phyloP scores from a whole-genome alignment of 352 stramenopile genomes.

The Phytophthora tubulina region DNA sequence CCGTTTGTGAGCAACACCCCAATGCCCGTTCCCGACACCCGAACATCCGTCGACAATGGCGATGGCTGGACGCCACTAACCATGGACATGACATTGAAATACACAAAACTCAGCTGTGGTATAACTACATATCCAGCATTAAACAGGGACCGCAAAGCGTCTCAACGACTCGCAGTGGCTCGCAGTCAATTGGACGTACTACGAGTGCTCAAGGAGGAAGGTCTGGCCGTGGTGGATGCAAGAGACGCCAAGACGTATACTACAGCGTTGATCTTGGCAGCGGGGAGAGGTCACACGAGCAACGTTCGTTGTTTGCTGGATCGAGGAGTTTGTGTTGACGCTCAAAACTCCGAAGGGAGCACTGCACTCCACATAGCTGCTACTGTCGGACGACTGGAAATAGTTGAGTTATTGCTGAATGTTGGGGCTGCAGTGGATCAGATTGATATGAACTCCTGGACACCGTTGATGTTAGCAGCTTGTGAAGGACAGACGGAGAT shows the following conservation, averaged over 20 bases:
- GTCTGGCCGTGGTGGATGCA: slow-evolving; percentile 20
- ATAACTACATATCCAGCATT: not conserved
- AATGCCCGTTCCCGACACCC: slow-evolving; percentile 4
- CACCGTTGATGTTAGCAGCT: slow-evolving; percentile 38
- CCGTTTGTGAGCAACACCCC: not conserved
- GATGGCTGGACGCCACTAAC: slow-evolving; percentile 41
- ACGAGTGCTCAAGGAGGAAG: slow-evolving; percentile 41
- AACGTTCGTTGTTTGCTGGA: slow-evolving; percentile 40
- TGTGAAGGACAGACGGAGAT: slow-evolving; percentile 23
- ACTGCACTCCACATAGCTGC: slow-evolving; percentile 31
- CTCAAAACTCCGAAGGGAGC: slow-evolving; percentile 7
- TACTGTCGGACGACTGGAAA: slow-evolving; percentile 19
- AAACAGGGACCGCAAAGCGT: not conserved
- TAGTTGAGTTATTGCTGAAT: slow-evolving; percentile 32
- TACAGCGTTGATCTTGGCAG: slow-evolving; percentile 25
- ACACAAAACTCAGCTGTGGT: slow-evolving; percentile 31
- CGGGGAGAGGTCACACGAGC: slow-evolving; percentile 23
- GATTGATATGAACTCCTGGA: slow-evolving; percentile 17
- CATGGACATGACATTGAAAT: slow-evolving; percentile 30
- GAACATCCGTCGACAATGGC: slow-evolving; percentile 6
- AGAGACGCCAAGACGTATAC: slow-evolving; percentile 29
- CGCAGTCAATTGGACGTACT: slow-evolving; percentile 35
- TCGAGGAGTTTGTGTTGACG: slow-evolving; percentile 31
- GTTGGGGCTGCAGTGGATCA: slow-evolving; percentile 27
- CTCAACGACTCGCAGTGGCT: slow-evolving; percentile 28